Evolutionary conservation across 306 rosid genomes (phyloP).

Genomic region (Casuarina glauca): DNA sequence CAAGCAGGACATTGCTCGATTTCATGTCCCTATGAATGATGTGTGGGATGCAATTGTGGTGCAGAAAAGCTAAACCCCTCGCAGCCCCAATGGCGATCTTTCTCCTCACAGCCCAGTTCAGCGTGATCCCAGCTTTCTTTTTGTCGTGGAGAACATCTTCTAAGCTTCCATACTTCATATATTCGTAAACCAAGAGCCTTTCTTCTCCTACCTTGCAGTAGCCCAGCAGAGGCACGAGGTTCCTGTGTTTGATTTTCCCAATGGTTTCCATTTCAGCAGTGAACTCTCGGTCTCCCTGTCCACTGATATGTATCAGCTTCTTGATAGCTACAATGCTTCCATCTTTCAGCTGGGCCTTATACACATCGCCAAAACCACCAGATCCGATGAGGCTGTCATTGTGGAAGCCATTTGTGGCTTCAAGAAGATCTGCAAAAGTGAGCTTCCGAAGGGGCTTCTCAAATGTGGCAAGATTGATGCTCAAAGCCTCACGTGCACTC

Average conservation of each 20-base stretch:
- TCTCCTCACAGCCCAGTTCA: conserved; percentile 81
- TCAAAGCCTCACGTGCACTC: conserved; percentile 74
- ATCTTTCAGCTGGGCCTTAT: conserved; percentile 89
- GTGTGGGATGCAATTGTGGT: conserved; percentile 89
- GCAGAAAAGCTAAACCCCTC: conserved; percentile 88
- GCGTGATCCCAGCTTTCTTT: conserved; percentile 69
- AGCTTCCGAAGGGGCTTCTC: conserved; percentile 87
- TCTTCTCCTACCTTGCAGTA: conserved; percentile 95
- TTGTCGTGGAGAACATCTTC: conserved; percentile 87
- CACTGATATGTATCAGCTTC: conserved; percentile 84
- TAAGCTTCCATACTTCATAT: conserved; percentile 89
- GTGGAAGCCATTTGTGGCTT: conserved; percentile 90
- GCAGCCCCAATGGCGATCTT: conserved; percentile 95
- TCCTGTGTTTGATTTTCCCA: conserved; percentile 93
- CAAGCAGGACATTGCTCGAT: conserved; percentile 91
- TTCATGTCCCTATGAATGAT: conserved; percentile 98
- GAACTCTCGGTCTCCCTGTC: conserved; percentile 97
- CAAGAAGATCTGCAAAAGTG: conserved; percentile 87
- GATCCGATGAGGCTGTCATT: conserved; percentile 77
- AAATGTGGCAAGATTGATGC: conserved; percentile 87
- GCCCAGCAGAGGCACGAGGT: conserved; percentile 90
- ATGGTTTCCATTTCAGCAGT: conserved; percentile 99
- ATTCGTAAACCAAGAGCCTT: conserved; percentile 87
- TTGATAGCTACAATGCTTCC: conserved; percentile 90
- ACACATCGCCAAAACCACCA: conserved; percentile 92